Conservation (phyloP, 148 eudicot genomes). For the Fallopia convolvulus region DNA sequence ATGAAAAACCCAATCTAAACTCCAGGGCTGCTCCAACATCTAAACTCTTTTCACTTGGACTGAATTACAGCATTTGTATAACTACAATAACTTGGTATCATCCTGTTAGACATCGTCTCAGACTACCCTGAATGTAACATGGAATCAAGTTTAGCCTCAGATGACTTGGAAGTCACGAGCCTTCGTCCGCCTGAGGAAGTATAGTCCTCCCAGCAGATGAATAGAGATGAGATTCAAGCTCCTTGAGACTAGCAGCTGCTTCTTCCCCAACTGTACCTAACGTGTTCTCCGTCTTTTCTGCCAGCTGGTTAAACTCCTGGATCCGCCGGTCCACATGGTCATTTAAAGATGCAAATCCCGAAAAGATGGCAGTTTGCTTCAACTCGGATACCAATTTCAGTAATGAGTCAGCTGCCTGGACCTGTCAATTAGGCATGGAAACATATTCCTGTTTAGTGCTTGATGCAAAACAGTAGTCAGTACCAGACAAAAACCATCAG, state of each 20-base stretch:
- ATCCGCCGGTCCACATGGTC: slow-evolving; percentile 81
- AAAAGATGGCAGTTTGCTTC: slow-evolving; percentile 85
- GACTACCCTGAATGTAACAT: no score
- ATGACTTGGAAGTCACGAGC: not conserved
- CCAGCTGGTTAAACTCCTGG: slow-evolving; percentile 48
- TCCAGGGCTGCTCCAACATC: no score
- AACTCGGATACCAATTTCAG: slow-evolving; percentile 74
- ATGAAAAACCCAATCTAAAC: no score
- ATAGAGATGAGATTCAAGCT: slow-evolving; percentile 76
- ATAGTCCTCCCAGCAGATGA: slow-evolving; percentile 44
- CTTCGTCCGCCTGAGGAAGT: not conserved
- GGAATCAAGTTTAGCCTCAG: no score
- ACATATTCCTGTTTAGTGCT: not conserved
- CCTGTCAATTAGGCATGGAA: slow-evolving; percentile 32
- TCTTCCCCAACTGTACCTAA: slow-evolving; percentile 77
- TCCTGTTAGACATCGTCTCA: no score
- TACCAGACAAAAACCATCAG: not conserved
- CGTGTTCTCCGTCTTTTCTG: slow-evolving; percentile 46
- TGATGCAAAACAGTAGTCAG: not conserved
- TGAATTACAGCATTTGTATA: no score
- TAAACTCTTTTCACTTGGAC: no score
- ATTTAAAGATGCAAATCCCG: slow-evolving; percentile 81
- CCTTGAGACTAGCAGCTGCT: slow-evolving; percentile 84
- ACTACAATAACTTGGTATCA: no score
- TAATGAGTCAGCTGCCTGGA: slow-evolving; percentile 82